Conservation (phyloP, 768 basidiomycete genomes). For the Leccinum obscurum region DNA sequence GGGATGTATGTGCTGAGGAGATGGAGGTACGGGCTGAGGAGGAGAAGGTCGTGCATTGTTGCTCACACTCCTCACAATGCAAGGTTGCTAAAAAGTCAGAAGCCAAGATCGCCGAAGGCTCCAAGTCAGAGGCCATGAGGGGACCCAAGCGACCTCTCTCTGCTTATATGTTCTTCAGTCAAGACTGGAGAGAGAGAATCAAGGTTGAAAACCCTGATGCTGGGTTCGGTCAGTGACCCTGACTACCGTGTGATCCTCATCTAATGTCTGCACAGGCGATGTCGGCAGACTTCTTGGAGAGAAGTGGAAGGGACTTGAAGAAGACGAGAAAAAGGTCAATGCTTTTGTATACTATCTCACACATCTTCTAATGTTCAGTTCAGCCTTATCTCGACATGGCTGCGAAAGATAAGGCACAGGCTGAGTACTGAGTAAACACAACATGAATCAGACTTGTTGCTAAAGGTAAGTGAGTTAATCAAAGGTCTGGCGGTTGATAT, state of each 20-base stretch:
- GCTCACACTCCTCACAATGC: slow-evolving; percentile 43
- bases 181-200: slow-evolving; percentile 94
- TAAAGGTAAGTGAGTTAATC: too few relatives aligned
- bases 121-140: slow-evolving; percentile 72
- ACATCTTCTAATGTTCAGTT: slow-evolving; percentile 10
- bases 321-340: slow-evolving; percentile 85
- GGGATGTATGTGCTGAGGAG: too few relatives aligned
- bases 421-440: slow-evolving; percentile 42
- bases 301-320: slow-evolving; percentile 95
- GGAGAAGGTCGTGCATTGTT: too few relatives aligned
- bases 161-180: slow-evolving; percentile 99
- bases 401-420: slow-evolving; percentile 81
- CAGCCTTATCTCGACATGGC: slow-evolving; percentile 91
- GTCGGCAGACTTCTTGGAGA: slow-evolving; percentile 93
- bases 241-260: slow-evolving; percentile 1
- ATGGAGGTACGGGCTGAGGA: too few relatives aligned
- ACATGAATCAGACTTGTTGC: too few relatives aligned
- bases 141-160: slow-evolving; percentile 88
- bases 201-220: slow-evolving; percentile 96
- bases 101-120: slow-evolving; percentile 45
- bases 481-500: too few relatives aligned
- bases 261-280: slow-evolving; percentile 57
- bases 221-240: slow-evolving; percentile 67
- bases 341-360: background rate
- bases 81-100: slow-evolving; percentile 76